Evolutionary conservation across 2,329 filamentous ascomycete genomes (phyloP).

Genomic region (Hymenoscyphus repandus): DNA sequence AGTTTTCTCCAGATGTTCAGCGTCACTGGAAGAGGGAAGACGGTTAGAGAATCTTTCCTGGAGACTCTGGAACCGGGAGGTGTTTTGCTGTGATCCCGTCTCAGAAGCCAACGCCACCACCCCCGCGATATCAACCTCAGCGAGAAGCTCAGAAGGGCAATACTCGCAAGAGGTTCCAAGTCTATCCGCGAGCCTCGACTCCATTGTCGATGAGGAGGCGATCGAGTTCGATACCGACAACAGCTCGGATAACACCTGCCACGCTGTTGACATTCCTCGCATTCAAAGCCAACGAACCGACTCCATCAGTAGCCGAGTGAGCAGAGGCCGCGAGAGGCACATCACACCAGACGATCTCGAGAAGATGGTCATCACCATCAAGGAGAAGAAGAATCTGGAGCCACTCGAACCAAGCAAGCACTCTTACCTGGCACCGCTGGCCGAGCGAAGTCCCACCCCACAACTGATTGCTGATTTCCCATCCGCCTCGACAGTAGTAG

Average conservation of each 20-base stretch:
- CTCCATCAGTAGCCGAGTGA: slow-evolving; percentile 60
- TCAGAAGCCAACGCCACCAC: slow-evolving; percentile 44
- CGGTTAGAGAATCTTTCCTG: slow-evolving; percentile 93
- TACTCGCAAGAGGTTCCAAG: slow-evolving; percentile 59
- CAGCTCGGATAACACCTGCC: slow-evolving; percentile 42
- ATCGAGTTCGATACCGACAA: slow-evolving; percentile 45
- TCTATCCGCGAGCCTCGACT: slow-evolving; percentile 74
- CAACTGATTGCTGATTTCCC: slow-evolving; percentile 43
- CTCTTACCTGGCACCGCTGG: slow-evolving; percentile 41
- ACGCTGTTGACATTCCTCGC: slow-evolving; percentile 53
- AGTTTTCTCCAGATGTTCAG: slow-evolving; percentile 94
- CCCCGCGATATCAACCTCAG: slow-evolving; percentile 34
- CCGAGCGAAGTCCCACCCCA: slow-evolving; percentile 37
- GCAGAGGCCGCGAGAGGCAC: slow-evolving; percentile 73
- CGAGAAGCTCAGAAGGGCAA: slow-evolving; percentile 27
- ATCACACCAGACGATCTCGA: slow-evolving; percentile 90
- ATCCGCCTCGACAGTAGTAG: slow-evolving; percentile 41
- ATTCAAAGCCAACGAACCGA: slow-evolving; percentile 68
- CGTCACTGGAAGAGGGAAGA: slow-evolving; percentile 87
- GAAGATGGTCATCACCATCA: slow-evolving; percentile 90
- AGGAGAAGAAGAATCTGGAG: slow-evolving; percentile 70
- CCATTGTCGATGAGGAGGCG: slow-evolving; percentile 62
- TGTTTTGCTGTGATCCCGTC: slow-evolving; percentile 73
- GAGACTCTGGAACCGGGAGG: slow-evolving; percentile 92
- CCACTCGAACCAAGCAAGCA: slow-evolving; percentile 40